Evolutionary conservation across 2,329 filamentous ascomycete species (phyloP), one percentile per base, ranked within the genome.

Genomic region (Plenodomus biglobosus): DNA sequence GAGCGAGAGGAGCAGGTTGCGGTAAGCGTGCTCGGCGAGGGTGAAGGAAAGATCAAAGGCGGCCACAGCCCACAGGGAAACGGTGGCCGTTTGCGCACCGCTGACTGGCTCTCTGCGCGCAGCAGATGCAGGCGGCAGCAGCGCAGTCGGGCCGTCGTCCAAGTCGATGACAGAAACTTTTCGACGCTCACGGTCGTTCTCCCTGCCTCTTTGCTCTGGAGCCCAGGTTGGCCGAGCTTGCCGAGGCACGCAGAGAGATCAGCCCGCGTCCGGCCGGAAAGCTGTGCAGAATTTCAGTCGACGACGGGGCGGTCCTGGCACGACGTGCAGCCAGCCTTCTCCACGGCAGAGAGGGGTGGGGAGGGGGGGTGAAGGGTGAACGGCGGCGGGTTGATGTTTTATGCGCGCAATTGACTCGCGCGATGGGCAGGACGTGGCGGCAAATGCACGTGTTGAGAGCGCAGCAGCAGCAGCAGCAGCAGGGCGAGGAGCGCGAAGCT

Each of bases 111-210:
- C 47, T 55, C 38, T 35, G 46, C 38, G 34, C 30, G 22, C 32
- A 38, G 21, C 41, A 44, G 48, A 44, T 46, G 52, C 45, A 39
- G 52, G 53, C 47, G 48, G 27, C 27, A 7, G 38, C n/a, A n/a
- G 46, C 44, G 34, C 38, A 69, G 58, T 70, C 67, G 67, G 67
- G 46, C 67, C 67, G 64, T 69, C 54, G 60, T 59, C 56, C 59
- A 55, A 46, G 40, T 58, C 24, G 55, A 57, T 53, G 55, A 52
- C 53, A 52, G 41, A 56, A 53, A 50, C 49, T 58, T n/a, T 54
- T 58, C 22, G 56, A 54, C 56, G 49, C 44, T 45, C 41, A 47
- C 55, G 58, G 42, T 51, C 51, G 40, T 45, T 52, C 48, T 65
- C 56, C 55, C 61, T 66, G 64, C 58, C 56, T 53, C 50, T 52